Conservation (phyloP, 257 asterid genomes). For the Solanum chmielewskii region DNA sequence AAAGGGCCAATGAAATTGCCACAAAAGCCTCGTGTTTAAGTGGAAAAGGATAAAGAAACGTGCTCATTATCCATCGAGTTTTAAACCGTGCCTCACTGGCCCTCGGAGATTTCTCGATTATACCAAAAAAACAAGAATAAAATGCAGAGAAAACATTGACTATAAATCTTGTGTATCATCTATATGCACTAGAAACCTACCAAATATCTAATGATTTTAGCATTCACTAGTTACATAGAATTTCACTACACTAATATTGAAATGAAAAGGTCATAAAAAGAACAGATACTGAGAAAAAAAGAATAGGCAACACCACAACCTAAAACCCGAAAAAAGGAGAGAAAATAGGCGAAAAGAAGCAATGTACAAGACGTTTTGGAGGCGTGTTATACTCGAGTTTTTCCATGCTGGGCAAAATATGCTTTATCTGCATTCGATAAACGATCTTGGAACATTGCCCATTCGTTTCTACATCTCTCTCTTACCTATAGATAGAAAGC, state of each 20-base stretch:
- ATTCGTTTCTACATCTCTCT: conserved; percentile 85
- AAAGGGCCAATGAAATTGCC: background rate
- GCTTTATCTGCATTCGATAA: conserved; percentile 76
- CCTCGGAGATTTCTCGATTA: background rate
- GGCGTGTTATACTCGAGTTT: background rate
- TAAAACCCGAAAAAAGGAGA: background rate
- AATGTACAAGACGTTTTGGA: background rate
- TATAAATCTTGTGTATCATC: background rate
- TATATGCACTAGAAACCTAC: background rate
- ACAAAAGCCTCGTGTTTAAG: background rate
- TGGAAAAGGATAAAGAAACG: background rate
- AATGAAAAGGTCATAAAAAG: background rate
- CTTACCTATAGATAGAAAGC: conserved; percentile 46
- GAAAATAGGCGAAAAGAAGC: background rate
- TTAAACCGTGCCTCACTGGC: background rate
- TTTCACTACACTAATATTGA: background rate
- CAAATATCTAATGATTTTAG: background rate
- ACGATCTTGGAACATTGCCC: conserved; percentile 96
- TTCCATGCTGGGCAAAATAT: conserved; percentile 47
- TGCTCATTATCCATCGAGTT: background rate
- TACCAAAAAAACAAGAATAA: background rate
- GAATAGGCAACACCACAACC: background rate
- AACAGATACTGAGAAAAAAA: background rate
- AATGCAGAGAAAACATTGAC: background rate
- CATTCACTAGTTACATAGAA: background rate